Percentiles rank a stretch among this genome's conserved stretches.
Evolutionary conservation across 2,329 filamentous ascomycete species (phyloP).

Genomic region (Fusarium duplospermum): DNA sequence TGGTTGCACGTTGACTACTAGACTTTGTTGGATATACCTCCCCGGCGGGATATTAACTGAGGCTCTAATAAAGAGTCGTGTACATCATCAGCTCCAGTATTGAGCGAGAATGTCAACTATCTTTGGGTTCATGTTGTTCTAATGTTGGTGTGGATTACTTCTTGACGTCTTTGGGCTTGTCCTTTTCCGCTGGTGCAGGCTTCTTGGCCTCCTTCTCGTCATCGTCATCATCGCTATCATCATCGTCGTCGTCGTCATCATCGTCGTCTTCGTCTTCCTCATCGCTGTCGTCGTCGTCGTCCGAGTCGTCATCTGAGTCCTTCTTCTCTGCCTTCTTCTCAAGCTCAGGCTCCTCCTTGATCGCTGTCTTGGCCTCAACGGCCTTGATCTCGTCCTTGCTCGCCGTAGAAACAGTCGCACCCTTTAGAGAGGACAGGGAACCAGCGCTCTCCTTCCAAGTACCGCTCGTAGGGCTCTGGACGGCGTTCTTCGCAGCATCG

Average conservation of each 20-base stretch:
- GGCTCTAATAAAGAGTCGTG: constrained; percentile 21
- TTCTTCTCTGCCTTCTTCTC: constrained; percentile 50
- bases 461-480: constrained; percentile 58
- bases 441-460: constrained; percentile 53
- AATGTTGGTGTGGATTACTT: constrained; percentile 18
- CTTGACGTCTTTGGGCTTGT: constrained; percentile 29
- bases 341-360: constrained; percentile 53
- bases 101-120: constrained; percentile 10
- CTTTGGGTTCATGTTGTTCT: constrained; percentile 9
- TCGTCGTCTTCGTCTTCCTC: constrained; percentile 27
- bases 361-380: constrained; percentile 50
- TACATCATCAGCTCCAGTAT: constrained; percentile 16
- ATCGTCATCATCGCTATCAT: constrained; percentile 28
- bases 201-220: constrained; percentile 29
- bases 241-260: constrained; percentile 27
- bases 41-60: constrained; percentile 31
- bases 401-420: constrained; percentile 48
- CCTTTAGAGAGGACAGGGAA: constrained; percentile 36
- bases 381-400: constrained; percentile 54
- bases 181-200: constrained; percentile 12
- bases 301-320: constrained; percentile 44
- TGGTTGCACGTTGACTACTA: constrained; percentile 21
- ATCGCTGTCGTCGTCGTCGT: constrained; percentile 37
- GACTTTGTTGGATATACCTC: constrained; percentile 33
- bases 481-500: constrained; percentile 44